Base-by-base conservation (phyloP, 805 yeast genomes). In the Barnettozyma sp. region DNA sequence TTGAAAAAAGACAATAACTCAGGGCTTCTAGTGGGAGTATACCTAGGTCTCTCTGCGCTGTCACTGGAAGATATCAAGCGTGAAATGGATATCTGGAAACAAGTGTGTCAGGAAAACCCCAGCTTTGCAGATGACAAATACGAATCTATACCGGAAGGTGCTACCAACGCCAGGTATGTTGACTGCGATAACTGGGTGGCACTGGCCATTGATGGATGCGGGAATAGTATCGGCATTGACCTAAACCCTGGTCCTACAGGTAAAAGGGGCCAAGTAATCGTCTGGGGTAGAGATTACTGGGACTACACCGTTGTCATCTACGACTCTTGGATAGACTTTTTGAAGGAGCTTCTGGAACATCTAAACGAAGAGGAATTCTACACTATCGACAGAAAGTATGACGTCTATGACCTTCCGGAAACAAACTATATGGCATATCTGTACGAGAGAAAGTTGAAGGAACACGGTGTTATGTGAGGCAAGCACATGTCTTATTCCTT, bases 221-320 rank as follows among this genome's bases (percentile, higher is more conserved):
- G 46, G n/a, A 43, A 43, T 15, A 41, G 45, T 23, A 41, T 43
- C 17, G 46, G 46, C 3, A 16, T 43, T 13, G 46, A 43, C 21
- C 29, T 43, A 7, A 32, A 36, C 12, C 46, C 46, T 2, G 46
- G 46, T 15, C 44, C 41, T 15, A 38, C 36, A 12, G 46, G 46
- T 6, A 34, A 33, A 6, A 8, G n/a, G n/a, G 47, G 47, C 7
- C 47, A 43, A 19, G 47, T 43, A 8, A 36, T 41, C 4, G 32
- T 34, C 3, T 43, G 42, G 38, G 47, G 47, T 4, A 41, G 41
- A 21, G 47, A 43, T 15, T 36, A 35, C 24, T 24, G 30, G 16
- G 43, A 45, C 13, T 26, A 40, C 5, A 38, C 36, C 19, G 21
- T 34, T 14, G 44, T 39, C 6, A 19, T 34, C 13, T 31, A 30